Base-by-base conservation (phyloP, 2,329 filamentous ascomycete genomes). In the Hypoxylon sp. region DNA sequence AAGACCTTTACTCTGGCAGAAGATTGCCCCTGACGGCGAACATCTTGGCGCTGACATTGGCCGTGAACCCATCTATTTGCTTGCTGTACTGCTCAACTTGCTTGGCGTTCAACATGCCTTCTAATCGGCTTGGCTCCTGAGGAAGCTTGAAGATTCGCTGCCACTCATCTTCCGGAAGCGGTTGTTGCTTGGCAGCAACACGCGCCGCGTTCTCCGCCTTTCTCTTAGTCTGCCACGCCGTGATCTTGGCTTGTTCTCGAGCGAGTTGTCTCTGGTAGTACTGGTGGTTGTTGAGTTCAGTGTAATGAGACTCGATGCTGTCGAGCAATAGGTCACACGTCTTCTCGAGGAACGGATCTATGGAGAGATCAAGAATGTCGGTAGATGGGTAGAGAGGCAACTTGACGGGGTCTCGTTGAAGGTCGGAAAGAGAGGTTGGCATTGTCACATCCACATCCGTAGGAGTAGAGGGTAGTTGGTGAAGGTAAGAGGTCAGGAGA, bases 271-370 rank as follows among this genome's bases (percentile, higher is more conserved):
- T 90, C 84, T 98, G 94, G 86, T 98, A 98, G 87, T 88, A 89
- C 82, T 98, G 94, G 85, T 97, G 96, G 88, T 99, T 99, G 89
- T 98, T 98, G 80, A 97, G 91, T 83, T 99, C 96, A 67, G 94
- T 97, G 84, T 98, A 96, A 86, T 99, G 96, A 61, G 92, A 91
- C 86, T 99, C 96, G 80, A 99, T 97, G 85, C 92, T 94, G 79
- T 99, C 96, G 70, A 98, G 90, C 63, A 99, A 89, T 73, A 98
- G 89, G 79, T 99, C 95, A 83, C 94, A 97, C 57, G 95, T 97
- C 89, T 98, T 97, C 87, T 98, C 95, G 51, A 99, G 90, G 87
- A 97, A 97, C 32, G 96, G 96, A 80, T 99, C 96, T 81, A 98
- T 97, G 72, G 92, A 93, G 69, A 99, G 90, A 75, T 97, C 93